Conservation (phyloP, 2,329 filamentous ascomycete genomes). For the Botrytis tulipae region DNA sequence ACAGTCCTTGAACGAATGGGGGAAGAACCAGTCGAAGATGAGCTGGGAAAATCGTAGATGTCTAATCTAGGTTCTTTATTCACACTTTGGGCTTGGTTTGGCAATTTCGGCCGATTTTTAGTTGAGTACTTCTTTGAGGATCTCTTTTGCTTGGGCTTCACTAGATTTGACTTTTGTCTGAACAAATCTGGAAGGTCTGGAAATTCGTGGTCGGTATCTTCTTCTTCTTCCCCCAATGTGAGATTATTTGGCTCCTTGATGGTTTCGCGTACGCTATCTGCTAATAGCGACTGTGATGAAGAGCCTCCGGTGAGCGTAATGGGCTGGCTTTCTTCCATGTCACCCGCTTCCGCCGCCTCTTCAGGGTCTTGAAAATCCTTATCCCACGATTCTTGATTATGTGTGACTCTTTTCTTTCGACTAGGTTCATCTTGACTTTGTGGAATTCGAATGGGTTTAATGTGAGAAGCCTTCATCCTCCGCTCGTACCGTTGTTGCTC, state of each 20-base stretch:
- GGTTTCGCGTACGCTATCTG: background rate
- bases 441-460: slow-evolving; percentile 35
- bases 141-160: slow-evolving; percentile 11
- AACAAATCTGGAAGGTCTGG: slow-evolving; percentile 36
- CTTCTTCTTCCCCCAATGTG: slow-evolving; percentile 10
- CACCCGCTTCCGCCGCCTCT: slow-evolving; percentile 16
- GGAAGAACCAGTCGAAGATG: slow-evolving; percentile 42
- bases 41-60: slow-evolving; percentile 43
- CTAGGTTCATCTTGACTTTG: slow-evolving; percentile 28
- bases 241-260: background rate
- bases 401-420: slow-evolving; percentile 18
- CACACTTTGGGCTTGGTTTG: background rate
- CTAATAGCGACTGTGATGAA: slow-evolving; percentile 21
- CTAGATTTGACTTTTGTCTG: background rate
- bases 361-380: slow-evolving; percentile 29
- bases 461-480: slow-evolving; percentile 34
- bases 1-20: slow-evolving; percentile 8
- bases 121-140: slow-evolving; percentile 28
- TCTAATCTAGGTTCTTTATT: slow-evolving; percentile 19
- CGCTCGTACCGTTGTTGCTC: slow-evolving; percentile 38
- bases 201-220: slow-evolving; percentile 35
- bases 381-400: slow-evolving; percentile 31
- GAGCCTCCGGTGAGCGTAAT: slow-evolving; percentile 30
- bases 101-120: slow-evolving; percentile 26
- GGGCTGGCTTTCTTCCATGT: slow-evolving; percentile 30